A percentile compares a stretch with the other conserved stretches of the same genome.
These are phyloP conservation scores for Cenchrus fungigraminus DNA, from an alignment of 176 grass and related monocot species.

Conservation along the genomic window DNA sequence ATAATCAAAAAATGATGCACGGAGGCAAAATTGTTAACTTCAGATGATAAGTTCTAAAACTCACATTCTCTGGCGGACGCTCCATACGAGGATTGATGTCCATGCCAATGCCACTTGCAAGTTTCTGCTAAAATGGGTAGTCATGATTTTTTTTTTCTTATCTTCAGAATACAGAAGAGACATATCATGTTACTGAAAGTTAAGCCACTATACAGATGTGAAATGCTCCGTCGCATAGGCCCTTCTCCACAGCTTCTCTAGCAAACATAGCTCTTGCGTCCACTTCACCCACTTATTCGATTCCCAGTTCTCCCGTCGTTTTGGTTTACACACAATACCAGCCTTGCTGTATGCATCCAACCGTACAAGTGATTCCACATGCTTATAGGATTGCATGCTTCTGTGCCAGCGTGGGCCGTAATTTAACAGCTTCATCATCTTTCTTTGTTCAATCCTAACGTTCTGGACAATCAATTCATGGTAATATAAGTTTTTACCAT, in stretches of 20 bases:
- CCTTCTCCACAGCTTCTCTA: neutral
- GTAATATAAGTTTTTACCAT: neutral
- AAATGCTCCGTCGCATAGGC: too few relatives aligned
- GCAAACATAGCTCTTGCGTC: neutral
- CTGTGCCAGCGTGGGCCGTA: neutral
- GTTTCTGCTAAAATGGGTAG: too few relatives aligned
- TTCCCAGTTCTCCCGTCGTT: neutral
- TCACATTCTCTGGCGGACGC: too few relatives aligned
- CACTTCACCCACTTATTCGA: constrained; percentile 29
- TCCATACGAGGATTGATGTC: too few relatives aligned
- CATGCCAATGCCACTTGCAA: too few relatives aligned
- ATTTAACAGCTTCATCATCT: constrained; percentile 18
- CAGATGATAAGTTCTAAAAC: too few relatives aligned
- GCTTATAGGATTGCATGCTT: neutral
- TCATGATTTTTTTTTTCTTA: too few relatives aligned
- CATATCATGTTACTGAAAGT: too few relatives aligned
- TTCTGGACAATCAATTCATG: neutral
- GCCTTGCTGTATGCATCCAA: constrained; percentile 32
- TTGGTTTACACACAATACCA: constrained; percentile 17
- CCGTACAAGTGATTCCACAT: constrained; percentile 28
- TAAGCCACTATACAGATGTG: constrained; percentile 1
- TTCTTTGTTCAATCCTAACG: neutral
- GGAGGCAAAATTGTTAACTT: too few relatives aligned
- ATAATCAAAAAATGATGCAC: too few relatives aligned
- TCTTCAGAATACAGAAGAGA: too few relatives aligned